Base-by-base conservation (phyloP, 2,329 filamentous ascomycete species). In the Phaeosphaeriaceae sp. region DNA sequence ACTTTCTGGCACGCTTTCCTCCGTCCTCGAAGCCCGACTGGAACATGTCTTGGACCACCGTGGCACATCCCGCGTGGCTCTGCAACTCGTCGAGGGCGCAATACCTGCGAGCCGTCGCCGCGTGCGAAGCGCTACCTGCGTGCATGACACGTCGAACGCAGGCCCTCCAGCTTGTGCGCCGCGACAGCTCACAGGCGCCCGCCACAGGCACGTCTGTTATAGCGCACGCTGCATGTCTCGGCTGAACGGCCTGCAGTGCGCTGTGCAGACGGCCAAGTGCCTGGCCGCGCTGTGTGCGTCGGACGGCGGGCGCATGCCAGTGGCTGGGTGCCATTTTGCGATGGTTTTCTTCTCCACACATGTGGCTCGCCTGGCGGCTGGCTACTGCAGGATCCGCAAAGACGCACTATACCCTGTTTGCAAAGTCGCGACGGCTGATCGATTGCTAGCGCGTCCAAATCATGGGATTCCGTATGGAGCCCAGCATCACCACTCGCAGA, bases 401-500 rank as follows among this genome's bases (percentile, higher is more conserved):
- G 44, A 44, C 50, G 42, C 55, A 49, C 55, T 60, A 63, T 63
- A 46, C 33, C 49, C 41, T 20, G 46, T 62, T 51, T 42, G 64
- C 57, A 54, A 55, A 56, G 51, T 58, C 59, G 59, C 55, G 61
- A 59, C 61, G 53, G 60, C 62, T 67, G 60, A 65, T 61, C 60
- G 56, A 57, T 65, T 54, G 61, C 47, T 75, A 76, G 73, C 72
- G 65, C 68, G 65, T 62, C 57, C 57, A 51, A 69, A 70, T 60
- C 62, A 68, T 60, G 65, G 63, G 60, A 66, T 69, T 62, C 68
- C 68, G 52, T 65, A 68, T 67, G 62, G 60, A 51, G 54, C 65
- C 57, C 70, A 72, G 61, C 71, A 67, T 49, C 52, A 52, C 24
- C 68, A 70, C 61, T 45, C 67, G 44, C 72, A 70, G 44, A 65